These are phyloP conservation scores for Pittosporum tobira DNA, from an alignment of 129 eudicot species.

Conservation along the genomic window DNA sequence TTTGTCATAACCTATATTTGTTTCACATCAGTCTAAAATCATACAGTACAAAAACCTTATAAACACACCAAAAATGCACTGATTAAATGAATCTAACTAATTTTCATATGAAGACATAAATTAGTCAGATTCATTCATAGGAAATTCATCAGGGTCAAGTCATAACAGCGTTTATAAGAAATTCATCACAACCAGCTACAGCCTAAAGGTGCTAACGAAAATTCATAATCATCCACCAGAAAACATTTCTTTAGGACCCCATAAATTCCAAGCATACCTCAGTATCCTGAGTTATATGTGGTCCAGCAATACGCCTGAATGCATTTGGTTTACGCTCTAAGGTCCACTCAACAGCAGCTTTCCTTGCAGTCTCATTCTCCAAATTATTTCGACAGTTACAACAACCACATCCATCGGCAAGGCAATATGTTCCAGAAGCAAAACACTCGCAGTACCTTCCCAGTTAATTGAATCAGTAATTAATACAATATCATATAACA, in stretches of 20 bases:
- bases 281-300: conserved; percentile 7
- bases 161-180: too few relatives aligned
- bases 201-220: not conserved
- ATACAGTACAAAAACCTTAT: not conserved
- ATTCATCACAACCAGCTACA: not conserved
- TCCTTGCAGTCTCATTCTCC: conserved; percentile 24
- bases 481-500: not conserved
- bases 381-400: conserved; percentile 21
- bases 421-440: conserved; percentile 32
- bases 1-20: conserved; percentile 12
- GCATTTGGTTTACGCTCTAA: conserved; percentile 33
- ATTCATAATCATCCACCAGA: not conserved
- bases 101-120: not conserved
- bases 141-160: not conserved
- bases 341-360: conserved; percentile 23
- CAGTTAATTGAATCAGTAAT: not conserved
- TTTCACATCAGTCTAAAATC: not conserved
- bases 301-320: conserved; percentile 20
- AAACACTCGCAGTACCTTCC: conserved; percentile 31
- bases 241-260: not conserved
- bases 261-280: conserved; percentile 8
- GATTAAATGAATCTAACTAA: too few relatives aligned
- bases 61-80: not conserved
- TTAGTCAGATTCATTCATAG: not conserved
- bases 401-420: conserved; percentile 29